phyloP scores from a whole-genome alignment of 805 yeast genomes.

The Danielia oregonensis region DNA sequence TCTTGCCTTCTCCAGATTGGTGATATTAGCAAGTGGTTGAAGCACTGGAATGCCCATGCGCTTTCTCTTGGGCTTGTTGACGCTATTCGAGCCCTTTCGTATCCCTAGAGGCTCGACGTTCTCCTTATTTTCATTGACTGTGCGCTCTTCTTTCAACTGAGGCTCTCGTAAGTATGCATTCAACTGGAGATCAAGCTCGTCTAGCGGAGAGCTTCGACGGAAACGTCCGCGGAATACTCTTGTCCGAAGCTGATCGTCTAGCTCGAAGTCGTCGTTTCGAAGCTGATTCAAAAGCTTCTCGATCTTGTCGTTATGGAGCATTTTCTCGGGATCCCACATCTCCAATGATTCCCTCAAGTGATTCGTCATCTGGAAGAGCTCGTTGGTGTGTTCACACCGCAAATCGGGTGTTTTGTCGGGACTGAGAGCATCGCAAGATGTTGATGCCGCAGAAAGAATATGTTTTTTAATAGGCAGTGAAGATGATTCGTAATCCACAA shows the following conservation, averaged over 20 bases:
- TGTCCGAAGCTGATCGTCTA: conserved; percentile 17
- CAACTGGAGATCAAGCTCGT: conserved; percentile 16
- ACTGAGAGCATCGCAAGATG: too few relatives aligned
- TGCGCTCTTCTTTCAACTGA: background rate
- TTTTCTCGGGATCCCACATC: conserved; percentile 10
- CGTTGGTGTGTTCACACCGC: conserved; percentile 20
- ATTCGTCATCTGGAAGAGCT: conserved; percentile 30
- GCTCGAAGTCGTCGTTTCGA: conserved; percentile 19
- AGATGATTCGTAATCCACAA: conserved; percentile 6
- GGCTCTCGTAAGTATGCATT: conserved; percentile 14
- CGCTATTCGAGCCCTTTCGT: background rate
- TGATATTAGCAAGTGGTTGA: conserved; percentile 22
- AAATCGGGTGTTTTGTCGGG: conserved; percentile 9
- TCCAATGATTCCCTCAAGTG: conserved; percentile 18
- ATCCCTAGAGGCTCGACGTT: conserved; percentile 23
- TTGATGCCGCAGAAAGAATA: conserved; percentile 8
- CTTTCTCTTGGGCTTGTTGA: conserved; percentile 1
- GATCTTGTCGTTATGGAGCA: conserved; percentile 33
- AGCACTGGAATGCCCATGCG: conserved; percentile 24
- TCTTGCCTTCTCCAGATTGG: conserved; percentile 5
- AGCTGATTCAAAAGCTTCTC: conserved; percentile 33
- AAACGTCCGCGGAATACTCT: conserved; percentile 20
- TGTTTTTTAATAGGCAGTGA: too few relatives aligned
- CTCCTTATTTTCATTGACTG: conserved; percentile 31
- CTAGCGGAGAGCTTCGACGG: conserved; percentile 12